Percentiles rank a stretch among this genome's conserved stretches.
phyloP scores from a whole-genome alignment of 495 filamentous ascomycete genomes.

The Tuber magnatum region DNA sequence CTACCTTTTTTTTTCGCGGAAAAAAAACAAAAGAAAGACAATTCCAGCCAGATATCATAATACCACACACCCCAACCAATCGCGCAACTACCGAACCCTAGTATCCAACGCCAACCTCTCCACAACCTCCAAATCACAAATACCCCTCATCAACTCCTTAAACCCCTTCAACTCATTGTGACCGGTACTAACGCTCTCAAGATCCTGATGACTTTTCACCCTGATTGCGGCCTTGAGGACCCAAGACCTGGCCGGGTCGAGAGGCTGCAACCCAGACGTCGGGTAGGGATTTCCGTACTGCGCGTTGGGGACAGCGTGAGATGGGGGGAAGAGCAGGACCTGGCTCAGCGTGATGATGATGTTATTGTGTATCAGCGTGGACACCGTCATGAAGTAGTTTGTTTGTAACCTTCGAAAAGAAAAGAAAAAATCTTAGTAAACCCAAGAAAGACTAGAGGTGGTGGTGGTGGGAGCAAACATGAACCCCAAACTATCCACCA shows the following conservation, averaged over 20 bases:
- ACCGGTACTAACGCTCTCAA: constrained; percentile 48
- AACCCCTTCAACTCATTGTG: constrained; percentile 55
- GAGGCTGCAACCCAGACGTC: constrained; percentile 18
- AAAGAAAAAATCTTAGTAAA: constrained; percentile 3
- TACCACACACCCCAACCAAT: background rate
- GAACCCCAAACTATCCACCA: constrained; percentile 45
- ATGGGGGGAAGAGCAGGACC: constrained; percentile 39
- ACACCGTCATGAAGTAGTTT: constrained; percentile 44
- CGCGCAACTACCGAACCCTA: constrained; percentile 45
- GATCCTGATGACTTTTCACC: constrained; percentile 44
- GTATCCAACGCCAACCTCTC: constrained; percentile 63
- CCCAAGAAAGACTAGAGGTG: background rate
- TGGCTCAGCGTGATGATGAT: constrained; percentile 45
- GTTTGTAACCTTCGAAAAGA: constrained; percentile 44
- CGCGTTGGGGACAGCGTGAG: constrained; percentile 28
- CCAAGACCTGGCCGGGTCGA: constrained; percentile 38
- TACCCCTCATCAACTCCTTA: constrained; percentile 57
- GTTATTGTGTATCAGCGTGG: constrained; percentile 46
- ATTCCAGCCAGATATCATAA: background rate
- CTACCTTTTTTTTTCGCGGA: background rate
- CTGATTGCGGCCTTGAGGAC: constrained; percentile 43
- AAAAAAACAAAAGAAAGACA: background rate
- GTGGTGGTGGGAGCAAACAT: constrained; percentile 39
- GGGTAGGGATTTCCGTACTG: constrained; percentile 31
- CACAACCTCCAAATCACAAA: constrained; percentile 56